Base-by-base conservation (phyloP, 2,329 filamentous ascomycete species). In the Pleomassaria siparia region DNA sequence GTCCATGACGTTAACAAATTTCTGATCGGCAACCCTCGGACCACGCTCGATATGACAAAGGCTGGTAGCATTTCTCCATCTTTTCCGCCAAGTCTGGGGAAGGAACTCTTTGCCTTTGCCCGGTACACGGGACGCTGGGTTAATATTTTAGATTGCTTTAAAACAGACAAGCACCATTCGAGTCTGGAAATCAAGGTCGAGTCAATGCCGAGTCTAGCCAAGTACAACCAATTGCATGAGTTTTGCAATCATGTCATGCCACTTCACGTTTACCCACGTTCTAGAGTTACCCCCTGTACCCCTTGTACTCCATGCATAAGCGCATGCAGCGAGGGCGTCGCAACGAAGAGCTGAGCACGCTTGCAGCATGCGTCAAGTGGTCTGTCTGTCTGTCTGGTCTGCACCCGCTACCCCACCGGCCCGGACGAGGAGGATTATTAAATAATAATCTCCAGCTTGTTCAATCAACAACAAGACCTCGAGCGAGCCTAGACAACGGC, bases 231-330 rank as follows among this genome's bases (percentile, higher is more conserved):
- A 32, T 10, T 36, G 22, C 10, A 40, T 21, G 16, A 49, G 20
- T n/a, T 26, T 18, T 8, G 28, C 28, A 15, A 42, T 36, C 35
- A 40, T 41, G 46, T 42, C 40, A 18, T 41, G 46, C 46, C 40
- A 18, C 16, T 45, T 37, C 26, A 49, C n/a, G n/a, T 49, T 49
- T 49, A 49, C 15, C 46, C 42, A 49, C 28, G 46, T 42, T 49
- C 46, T 45, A 41, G 41, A 45, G 33, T 40, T 44, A 41, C 21
- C 40, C 15, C 46, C 41, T 20, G 40, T n/a, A n/a, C n/a, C n/a
- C n/a, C n/a, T n/a, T n/a, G n/a, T n/a, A n/a, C n/a, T n/a, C n/a
- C n/a, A 36, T 45, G 39, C 42, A 25, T 41, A 45, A 39, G 29
- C 32, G 35, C 42, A 29, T 26, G 44, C 36, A 41, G 36, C 10